Conservation (phyloP, 768 basidiomycete species). For the Termitomyces heimii region DNA sequence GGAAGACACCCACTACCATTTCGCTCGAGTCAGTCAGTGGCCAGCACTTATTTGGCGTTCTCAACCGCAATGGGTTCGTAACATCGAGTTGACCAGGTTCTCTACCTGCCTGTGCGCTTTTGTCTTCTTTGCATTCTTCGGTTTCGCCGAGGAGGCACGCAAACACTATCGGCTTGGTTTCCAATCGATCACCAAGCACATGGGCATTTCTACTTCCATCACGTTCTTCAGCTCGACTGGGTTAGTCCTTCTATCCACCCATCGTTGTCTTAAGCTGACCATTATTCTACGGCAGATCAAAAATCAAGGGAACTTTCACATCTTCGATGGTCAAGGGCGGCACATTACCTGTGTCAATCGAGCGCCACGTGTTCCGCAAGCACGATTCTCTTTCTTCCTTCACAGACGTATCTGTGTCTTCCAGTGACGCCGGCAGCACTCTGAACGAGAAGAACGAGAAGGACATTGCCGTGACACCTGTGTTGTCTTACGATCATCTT, state of each 20-base stretch:
- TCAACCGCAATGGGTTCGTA: background rate
- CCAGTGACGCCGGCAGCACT: slow-evolving; percentile 32
- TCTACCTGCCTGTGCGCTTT: slow-evolving; percentile 29
- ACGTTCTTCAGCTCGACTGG: slow-evolving; percentile 20
- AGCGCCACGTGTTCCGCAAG: slow-evolving; percentile 36
- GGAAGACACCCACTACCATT: slow-evolving; percentile 46
- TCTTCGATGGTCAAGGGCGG: slow-evolving; percentile 16
- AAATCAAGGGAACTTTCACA: slow-evolving; percentile 16
- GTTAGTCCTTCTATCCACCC: slow-evolving; percentile 9
- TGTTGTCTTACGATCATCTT: slow-evolving; percentile 29
- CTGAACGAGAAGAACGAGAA: slow-evolving; percentile 25
- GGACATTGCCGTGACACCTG: slow-evolving; percentile 22
- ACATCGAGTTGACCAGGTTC: slow-evolving; percentile 36
- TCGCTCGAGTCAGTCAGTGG: slow-evolving; percentile 31
- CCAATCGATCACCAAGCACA: slow-evolving; percentile 24
- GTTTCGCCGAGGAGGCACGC: slow-evolving; percentile 45
- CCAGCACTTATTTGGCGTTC: slow-evolving; percentile 34
- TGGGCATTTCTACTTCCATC: slow-evolving; percentile 18
- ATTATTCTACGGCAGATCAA: slow-evolving; percentile 11
- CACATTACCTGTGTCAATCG: slow-evolving; percentile 40
- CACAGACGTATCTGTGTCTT: slow-evolving; percentile 35
- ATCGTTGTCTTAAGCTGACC: background rate
- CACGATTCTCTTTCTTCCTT: slow-evolving; percentile 45
- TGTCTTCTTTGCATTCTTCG: slow-evolving; percentile 51
- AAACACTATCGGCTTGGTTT: slow-evolving; percentile 33